Base-by-base conservation (phyloP, 2,329 filamentous ascomycete genomes). In the Alternaria sp. region DNA sequence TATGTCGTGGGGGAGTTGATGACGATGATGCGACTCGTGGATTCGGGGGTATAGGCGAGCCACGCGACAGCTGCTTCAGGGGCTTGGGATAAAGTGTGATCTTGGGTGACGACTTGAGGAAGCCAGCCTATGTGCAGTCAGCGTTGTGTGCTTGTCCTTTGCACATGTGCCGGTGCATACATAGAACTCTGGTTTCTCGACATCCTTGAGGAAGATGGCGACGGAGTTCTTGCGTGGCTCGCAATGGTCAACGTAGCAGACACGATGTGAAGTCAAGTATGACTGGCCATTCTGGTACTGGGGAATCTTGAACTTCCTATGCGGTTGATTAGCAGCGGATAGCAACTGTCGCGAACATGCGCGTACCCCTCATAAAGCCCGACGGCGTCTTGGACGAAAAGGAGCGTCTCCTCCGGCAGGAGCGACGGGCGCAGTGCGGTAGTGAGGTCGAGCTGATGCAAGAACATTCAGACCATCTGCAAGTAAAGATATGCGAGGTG, bases 371-470 rank as follows among this genome's bases (percentile, higher is more conserved):
- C 93, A 83, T 99, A 99, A 64, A 99, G 85, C 70, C 95, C 95
- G 73, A 99, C 94, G 79, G 93, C 94, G 85, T 98, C 94, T 83
- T 98, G 94, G 60, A 99, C 94, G 82, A 97, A 98, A 62, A 99
- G 86, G 56, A 98, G 85, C 70, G 92, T 91, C 86, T 99, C 95
- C 85, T 97, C 95, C 75, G 93, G 91, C 69, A 97, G 87, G 78
- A 97, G 91, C 63, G 90, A 91, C 73, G 95, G 95, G 85, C 95
- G 92, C 77, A 97, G 87, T 77, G 95, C 95, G 83, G 94, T 97
- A 60, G 95, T 99, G 75, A 99, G 88, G 82, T 99, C 94, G 79
- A 98, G 87, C 73, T 91, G 89, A 86, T 96, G 94, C 85, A 97
- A 86, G 87, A 97, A 97, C 94, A 98, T 98, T 85, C 92, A 92